Base-by-base conservation (phyloP, 108 stramenopile genomes). In the Poteriospumella lacustris region DNA sequence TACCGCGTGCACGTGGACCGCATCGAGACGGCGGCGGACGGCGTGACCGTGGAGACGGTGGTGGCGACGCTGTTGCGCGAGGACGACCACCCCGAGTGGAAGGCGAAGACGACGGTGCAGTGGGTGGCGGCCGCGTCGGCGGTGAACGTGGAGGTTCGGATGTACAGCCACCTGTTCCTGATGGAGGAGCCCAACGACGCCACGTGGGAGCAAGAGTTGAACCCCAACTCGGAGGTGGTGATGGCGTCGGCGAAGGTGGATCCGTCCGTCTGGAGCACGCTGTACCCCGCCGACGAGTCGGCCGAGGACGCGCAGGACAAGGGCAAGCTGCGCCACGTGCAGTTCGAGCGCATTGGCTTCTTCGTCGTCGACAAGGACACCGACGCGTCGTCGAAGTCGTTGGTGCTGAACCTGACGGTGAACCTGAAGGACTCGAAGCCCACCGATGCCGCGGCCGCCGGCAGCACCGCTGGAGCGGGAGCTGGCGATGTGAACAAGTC, bases 341-440 rank as follows among this genome's bases (percentile, higher is more conserved):
- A 99, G 82, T 93, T 99, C 76, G 96, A 97, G 82, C 91, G 96
- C 29, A 68, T 96, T 33, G 98, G 98, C 34, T 99, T 93, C 85
- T 99, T 97, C 86, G 90, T 91, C 39, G 92, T 95, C n/a, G 98
- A 99, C 76, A 44, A 72, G 58, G 96, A 96, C 70, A 90, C 92
- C 1, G 92, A 9, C 5, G 41, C 42, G 15, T 39, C 40, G 36
- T 40, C 36, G 58, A 93, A 91, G 24, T 73, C 69, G 42, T 78
- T 96, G 44, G 93, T 99, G 28, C 92, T 99, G 80, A 99, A 99
- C 82, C 89, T 93, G 43, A 95, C 92, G 2, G 96, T 99, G 2
- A 88, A 85, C 3, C 85, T 99, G 59, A 92, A 91, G 85, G 92
- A 94, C 76, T 76, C 58, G 28, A 89, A 92, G 81, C 82, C 78